Conservation (phyloP, 176 grass and related monocot species). For the Saccharum officinarum region DNA sequence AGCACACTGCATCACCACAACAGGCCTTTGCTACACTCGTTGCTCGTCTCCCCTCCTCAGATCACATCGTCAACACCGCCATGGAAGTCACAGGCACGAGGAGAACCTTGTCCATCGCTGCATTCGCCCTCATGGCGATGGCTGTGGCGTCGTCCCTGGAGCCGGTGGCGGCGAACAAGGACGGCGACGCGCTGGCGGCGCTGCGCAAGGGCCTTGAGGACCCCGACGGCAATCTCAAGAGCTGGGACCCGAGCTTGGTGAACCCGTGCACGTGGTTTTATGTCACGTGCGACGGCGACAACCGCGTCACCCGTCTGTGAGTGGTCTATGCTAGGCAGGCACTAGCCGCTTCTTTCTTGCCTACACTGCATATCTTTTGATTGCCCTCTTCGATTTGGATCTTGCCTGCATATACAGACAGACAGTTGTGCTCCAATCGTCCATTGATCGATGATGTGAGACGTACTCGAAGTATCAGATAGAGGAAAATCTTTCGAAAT, state of each 20-base stretch:
- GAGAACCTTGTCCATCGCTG: background rate
- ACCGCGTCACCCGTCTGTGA: slow-evolving; percentile 61
- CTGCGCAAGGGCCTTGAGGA: slow-evolving; percentile 45
- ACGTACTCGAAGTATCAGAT: background rate
- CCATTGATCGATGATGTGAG: no score
- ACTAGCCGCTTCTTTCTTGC: background rate
- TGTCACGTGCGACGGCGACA: slow-evolving; percentile 48
- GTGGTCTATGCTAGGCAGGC: background rate
- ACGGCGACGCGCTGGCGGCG: slow-evolving; percentile 46
- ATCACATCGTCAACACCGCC: background rate
- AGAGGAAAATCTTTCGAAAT: background rate
- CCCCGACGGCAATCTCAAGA: slow-evolving; percentile 44
- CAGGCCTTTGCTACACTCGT: background rate
- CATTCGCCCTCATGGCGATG: background rate
- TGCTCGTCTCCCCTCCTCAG: background rate
- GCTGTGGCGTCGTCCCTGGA: background rate
- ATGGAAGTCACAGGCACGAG: background rate
- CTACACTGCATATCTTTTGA: background rate
- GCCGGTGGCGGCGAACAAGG: slow-evolving; percentile 20
- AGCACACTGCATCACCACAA: background rate
- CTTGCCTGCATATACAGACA: background rate
- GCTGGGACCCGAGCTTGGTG: slow-evolving; percentile 61
- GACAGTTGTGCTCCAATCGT: no score
- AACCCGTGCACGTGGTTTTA: slow-evolving; percentile 76
- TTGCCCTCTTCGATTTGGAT: background rate